Evolutionary conservation across 2,329 filamentous ascomycete species (phyloP).

Genomic region (Ramichloridium luteum): DNA sequence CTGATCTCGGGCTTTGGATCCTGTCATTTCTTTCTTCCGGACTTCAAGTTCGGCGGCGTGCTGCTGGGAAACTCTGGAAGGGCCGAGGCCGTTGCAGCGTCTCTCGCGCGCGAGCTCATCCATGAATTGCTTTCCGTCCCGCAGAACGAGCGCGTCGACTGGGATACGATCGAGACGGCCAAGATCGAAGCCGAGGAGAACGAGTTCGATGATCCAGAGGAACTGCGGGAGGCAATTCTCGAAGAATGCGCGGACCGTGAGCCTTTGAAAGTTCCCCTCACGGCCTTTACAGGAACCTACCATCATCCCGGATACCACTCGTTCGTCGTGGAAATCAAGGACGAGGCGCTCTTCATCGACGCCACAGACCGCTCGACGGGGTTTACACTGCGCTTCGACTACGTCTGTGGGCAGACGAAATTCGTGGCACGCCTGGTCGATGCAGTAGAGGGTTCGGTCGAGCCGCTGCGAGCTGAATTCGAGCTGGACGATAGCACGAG

Average conservation of each 20-base stretch:
- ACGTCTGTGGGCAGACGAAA: conserved; percentile 18
- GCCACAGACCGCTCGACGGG: conserved; percentile 23
- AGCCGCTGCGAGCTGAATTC: conserved; percentile 13
- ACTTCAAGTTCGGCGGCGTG: conserved; percentile 19
- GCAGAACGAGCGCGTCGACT: conserved; percentile 11
- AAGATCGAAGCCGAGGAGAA: background rate
- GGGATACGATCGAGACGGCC: conserved; percentile 6
- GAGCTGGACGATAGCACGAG: background rate
- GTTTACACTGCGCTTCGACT: conserved; percentile 23
- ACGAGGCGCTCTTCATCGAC: conserved; percentile 22
- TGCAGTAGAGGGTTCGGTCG: conserved; percentile 7
- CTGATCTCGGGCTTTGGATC: conserved; percentile 19
- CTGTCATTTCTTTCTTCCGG: conserved; percentile 20
- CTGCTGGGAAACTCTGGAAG: conserved; percentile 21
- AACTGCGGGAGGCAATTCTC: conserved; percentile 1
- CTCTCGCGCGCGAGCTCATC: conserved; percentile 17
- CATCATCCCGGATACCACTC: conserved; percentile 20
- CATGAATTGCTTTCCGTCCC: conserved; percentile 16
- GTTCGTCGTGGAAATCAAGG: conserved; percentile 17
- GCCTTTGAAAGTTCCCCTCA: conserved; percentile 11
- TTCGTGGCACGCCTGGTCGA: conserved; percentile 18
- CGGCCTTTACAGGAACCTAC: conserved; percentile 17
- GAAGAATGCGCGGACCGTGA: conserved; percentile 5
- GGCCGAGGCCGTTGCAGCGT: conserved; percentile 6
- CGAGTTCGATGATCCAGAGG: background rate